phyloP scores from a whole-genome alignment of 2,329 filamentous ascomycete genomes.

The Pyrenochaeta sp. region DNA sequence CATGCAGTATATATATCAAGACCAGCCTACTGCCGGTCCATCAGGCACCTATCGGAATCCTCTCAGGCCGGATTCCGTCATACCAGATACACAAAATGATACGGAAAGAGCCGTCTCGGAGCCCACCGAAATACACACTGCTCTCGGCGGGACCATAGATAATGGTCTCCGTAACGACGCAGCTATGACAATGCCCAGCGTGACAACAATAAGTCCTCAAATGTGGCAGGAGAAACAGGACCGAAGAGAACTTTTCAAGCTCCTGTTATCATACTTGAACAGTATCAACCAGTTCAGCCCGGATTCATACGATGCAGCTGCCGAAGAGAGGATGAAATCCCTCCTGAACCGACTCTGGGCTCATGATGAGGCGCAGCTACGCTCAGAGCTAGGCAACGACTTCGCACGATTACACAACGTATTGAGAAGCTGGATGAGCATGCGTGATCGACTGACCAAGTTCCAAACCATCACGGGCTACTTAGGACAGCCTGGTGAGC shows the following conservation, averaged over 20 bases:
- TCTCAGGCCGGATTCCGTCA: constrained; percentile 16
- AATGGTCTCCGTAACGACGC: neutral
- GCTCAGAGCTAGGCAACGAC: neutral
- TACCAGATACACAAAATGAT: constrained; percentile 10
- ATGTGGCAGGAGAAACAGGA: constrained; percentile 3
- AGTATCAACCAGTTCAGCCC: constrained; percentile 13
- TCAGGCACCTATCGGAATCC: constrained; percentile 17
- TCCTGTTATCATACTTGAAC: constrained; percentile 8
- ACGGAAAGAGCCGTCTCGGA: neutral
- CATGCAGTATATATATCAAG: neutral
- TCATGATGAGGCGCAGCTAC: constrained; percentile 3
- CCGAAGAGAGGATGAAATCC: constrained; percentile 17
- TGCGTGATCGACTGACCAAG: constrained; percentile 10
- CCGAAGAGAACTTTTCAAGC: constrained; percentile 18
- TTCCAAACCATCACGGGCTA: constrained; percentile 14
- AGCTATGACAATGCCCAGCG: neutral
- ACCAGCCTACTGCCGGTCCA: constrained; percentile 12
- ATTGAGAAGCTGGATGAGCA: constrained; percentile 15
- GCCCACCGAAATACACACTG: neutral
- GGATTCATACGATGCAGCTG: constrained; percentile 4
- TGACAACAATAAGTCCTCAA: neutral
- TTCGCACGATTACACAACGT: constrained; percentile 1
- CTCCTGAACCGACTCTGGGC: constrained; percentile 15
- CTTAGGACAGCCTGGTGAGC: constrained; percentile 10
- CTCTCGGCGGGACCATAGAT: neutral